Conservation (phyloP, 2,329 filamentous ascomycete species). For the Coniochaeta sp. region DNA sequence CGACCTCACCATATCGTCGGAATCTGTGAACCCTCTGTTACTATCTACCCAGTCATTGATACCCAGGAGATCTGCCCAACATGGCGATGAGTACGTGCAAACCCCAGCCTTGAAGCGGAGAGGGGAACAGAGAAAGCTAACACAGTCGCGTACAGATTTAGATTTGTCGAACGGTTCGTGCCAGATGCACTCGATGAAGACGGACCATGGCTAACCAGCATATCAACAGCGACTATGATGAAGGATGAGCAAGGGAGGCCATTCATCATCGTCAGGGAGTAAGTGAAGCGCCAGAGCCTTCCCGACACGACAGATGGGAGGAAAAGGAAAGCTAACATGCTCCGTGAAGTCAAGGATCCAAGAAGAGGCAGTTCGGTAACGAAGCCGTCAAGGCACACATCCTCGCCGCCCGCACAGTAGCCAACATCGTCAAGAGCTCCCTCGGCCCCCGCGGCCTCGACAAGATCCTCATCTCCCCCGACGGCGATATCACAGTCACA, state of each 20-base stretch:
- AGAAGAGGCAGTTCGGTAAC: constrained; percentile 93
- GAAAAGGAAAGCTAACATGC: constrained; percentile 8
- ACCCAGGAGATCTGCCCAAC: constrained; percentile 20
- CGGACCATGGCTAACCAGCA: constrained; percentile 12
- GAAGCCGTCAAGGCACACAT: constrained; percentile 99
- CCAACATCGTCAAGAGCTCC: constrained; percentile 96
- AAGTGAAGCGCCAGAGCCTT: constrained; percentile 39
- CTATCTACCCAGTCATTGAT: background rate
- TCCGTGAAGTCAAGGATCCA: constrained; percentile 75
- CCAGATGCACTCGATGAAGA: constrained; percentile 5
- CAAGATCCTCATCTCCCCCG: constrained; percentile 97
- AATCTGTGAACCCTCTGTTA: background rate
- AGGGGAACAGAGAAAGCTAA: constrained; percentile 11
- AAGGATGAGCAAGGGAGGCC: constrained; percentile 97
- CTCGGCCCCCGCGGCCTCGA: constrained; percentile 92
- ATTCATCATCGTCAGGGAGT: constrained; percentile 98
- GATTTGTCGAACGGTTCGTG: constrained; percentile 73
- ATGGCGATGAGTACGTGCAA: constrained; percentile 53
- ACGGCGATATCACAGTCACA: constrained; percentile 98
- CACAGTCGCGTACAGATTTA: constrained; percentile 52
- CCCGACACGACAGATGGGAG: too few relatives aligned
- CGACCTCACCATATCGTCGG: background rate
- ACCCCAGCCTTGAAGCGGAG: constrained; percentile 11
- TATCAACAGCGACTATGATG: constrained; percentile 59
- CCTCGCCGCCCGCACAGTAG: constrained; percentile 88